Conservation (phyloP, 208 protist genomes). For the Trypanosoma mega region DNA sequence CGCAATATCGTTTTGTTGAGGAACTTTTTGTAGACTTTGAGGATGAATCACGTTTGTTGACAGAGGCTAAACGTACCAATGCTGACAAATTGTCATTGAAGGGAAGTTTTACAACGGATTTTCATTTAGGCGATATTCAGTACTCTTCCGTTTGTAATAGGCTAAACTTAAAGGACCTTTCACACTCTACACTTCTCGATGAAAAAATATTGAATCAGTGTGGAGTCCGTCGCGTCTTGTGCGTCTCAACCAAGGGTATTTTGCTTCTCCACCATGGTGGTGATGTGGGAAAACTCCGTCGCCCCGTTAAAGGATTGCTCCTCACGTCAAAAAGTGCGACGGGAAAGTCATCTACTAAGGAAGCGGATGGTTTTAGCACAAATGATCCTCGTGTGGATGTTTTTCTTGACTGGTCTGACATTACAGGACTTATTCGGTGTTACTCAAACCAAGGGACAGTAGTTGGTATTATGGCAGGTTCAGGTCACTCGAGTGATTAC, state of each 20-base stretch:
- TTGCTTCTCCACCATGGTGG: slow-evolving; percentile 32
- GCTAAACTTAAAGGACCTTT: slow-evolving; percentile 31
- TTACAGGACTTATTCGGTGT: slow-evolving; percentile 48
- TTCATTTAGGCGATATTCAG: slow-evolving; percentile 28
- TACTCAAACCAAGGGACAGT: slow-evolving; percentile 30
- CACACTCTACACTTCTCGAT: slow-evolving; percentile 3
- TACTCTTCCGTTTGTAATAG: slow-evolving; percentile 36
- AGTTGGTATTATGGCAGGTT: slow-evolving; percentile 40
- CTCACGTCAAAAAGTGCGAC: neutral
- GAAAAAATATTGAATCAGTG: slow-evolving; percentile 10
- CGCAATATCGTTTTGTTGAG: slow-evolving; percentile 60
- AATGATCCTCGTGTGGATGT: slow-evolving; percentile 22
- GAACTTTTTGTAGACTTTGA: slow-evolving; percentile 63
- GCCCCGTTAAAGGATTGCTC: slow-evolving; percentile 15
- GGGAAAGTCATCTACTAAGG: neutral
- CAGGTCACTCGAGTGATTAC: slow-evolving; percentile 35
- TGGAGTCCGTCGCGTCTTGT: slow-evolving; percentile 27
- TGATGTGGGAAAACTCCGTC: slow-evolving; percentile 20
- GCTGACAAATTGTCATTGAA: slow-evolving; percentile 32
- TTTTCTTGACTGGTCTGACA: slow-evolving; percentile 36
- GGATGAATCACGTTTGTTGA: slow-evolving; percentile 35
- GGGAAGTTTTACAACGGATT: slow-evolving; percentile 17
- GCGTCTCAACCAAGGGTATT: slow-evolving; percentile 37
- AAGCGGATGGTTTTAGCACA: slow-evolving; percentile 4
- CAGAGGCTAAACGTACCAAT: neutral